Evolutionary conservation across 805 yeast species (phyloP).

Genomic region (Saccharomycopsis guyanensis): DNA sequence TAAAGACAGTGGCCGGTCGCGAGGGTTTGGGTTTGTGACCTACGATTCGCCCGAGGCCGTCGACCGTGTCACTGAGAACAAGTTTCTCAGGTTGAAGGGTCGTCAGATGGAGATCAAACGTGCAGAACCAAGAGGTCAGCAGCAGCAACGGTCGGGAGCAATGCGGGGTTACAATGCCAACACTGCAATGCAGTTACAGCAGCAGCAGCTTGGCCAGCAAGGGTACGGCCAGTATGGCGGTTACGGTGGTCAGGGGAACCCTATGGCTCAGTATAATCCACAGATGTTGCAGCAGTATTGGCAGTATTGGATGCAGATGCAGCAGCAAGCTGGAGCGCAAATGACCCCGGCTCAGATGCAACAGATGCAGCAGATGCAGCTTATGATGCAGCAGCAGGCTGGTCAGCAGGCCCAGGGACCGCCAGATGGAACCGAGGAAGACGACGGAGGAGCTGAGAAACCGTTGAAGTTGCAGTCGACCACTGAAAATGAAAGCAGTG

Average conservation of each 20-base stretch:
- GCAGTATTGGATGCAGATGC: slow-evolving; percentile 54
- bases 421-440: neutral
- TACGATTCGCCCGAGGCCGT: slow-evolving; percentile 93
- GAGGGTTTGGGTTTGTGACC: slow-evolving; percentile 96
- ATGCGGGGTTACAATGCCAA: slow-evolving; percentile 19
- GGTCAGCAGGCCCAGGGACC: neutral
- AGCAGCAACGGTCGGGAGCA: slow-evolving; percentile 32
- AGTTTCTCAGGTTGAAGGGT: slow-evolving; percentile 78
- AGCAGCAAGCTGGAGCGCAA: slow-evolving; percentile 24
- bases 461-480: slow-evolving; percentile 18
- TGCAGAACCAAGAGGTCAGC: slow-evolving; percentile 77
- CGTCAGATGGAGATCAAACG: slow-evolving; percentile 77
- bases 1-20: slow-evolving; percentile 91
- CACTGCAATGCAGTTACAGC: slow-evolving; percentile 15
- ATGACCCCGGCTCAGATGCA: slow-evolving; percentile 2
- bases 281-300: slow-evolving; percentile 60
- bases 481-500: slow-evolving; percentile 4
- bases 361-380: slow-evolving; percentile 12
- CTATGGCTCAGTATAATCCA: slow-evolving; percentile 32
- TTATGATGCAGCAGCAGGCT: slow-evolving; percentile 3
- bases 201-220: slow-evolving; percentile 11
- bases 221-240: slow-evolving; percentile 11
- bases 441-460: slow-evolving; percentile 6
- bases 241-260: slow-evolving; percentile 20
- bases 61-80: slow-evolving; percentile 76